These are phyloP conservation scores for Xylaria multiplex DNA, from an alignment of 2,329 filamentous ascomycete genomes.

Conservation along the genomic window DNA sequence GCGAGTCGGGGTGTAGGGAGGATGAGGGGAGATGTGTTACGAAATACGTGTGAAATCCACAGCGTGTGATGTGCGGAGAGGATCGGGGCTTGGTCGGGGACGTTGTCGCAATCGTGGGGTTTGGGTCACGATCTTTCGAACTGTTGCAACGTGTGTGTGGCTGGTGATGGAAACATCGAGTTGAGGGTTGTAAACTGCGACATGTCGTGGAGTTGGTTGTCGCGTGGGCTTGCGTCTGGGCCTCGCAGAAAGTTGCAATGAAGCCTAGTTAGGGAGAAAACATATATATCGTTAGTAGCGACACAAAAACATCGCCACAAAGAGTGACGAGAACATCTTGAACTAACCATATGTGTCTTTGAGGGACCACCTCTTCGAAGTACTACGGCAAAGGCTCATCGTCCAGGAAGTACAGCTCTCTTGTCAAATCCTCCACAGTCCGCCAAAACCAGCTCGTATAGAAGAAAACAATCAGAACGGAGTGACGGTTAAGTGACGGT, in stretches of 20 bases:
- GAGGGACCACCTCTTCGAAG: slow-evolving; percentile 48
- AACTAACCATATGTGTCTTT: slow-evolving; percentile 49
- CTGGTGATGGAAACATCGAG: slow-evolving; percentile 31
- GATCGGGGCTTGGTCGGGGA: not conserved
- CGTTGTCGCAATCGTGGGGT: slow-evolving; percentile 1
- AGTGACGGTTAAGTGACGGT: not conserved
- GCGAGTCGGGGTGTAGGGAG: slow-evolving; percentile 88
- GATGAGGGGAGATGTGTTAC: slow-evolving; percentile 95
- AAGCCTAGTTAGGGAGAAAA: slow-evolving; percentile 42
- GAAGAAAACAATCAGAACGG: slow-evolving; percentile 16
- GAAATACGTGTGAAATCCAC: slow-evolving; percentile 92
- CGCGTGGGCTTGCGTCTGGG: slow-evolving; percentile 37
- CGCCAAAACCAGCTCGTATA: not conserved
- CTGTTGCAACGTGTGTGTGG: slow-evolving; percentile 13
- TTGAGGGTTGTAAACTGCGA: slow-evolving; percentile 14
- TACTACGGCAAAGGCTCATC: slow-evolving; percentile 44
- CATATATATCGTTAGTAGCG: slow-evolving; percentile 24
- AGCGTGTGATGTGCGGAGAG: slow-evolving; percentile 47
- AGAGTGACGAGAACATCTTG: slow-evolving; percentile 27
- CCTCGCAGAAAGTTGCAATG: slow-evolving; percentile 48
- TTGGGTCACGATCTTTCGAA: slow-evolving; percentile 11
- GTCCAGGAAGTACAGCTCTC: slow-evolving; percentile 5
- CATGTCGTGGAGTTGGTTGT: slow-evolving; percentile 19
- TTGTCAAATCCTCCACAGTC: slow-evolving; percentile 4
- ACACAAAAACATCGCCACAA: slow-evolving; percentile 1